Percentiles rank a stretch among this genome's conserved stretches.
Evolutionary conservation across 2,329 filamentous ascomycete genomes (phyloP).

Genomic region (Ceratocystiopsis sp.): DNA sequence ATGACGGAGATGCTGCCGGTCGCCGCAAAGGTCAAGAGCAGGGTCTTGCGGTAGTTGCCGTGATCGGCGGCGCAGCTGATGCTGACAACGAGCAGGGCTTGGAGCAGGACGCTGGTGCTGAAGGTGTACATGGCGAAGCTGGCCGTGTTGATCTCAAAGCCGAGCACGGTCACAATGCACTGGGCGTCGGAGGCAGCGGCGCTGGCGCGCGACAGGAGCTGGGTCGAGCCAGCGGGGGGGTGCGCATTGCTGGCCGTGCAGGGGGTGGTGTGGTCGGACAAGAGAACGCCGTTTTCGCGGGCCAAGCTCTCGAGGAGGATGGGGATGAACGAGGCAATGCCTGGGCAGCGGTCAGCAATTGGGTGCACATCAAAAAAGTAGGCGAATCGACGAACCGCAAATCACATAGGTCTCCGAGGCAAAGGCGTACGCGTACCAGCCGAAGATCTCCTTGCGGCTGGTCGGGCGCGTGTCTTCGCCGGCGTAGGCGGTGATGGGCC

Average conservation of each 20-base stretch:
- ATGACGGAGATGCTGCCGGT: constrained; percentile 70
- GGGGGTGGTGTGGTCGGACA: constrained; percentile 57
- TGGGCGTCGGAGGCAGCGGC: constrained; percentile 37
- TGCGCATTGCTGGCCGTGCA: constrained; percentile 44
- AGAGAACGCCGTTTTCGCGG: constrained; percentile 74
- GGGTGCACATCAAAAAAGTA: no score
- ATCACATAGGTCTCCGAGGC: constrained; percentile 94
- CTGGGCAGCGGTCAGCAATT: neutral
- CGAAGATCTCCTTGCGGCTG: constrained; percentile 68
- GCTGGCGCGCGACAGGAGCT: constrained; percentile 1
- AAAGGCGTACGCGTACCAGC: constrained; percentile 95
- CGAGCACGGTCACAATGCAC: constrained; percentile 70
- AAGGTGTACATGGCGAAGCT: constrained; percentile 98
- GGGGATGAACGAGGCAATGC: constrained; percentile 69
- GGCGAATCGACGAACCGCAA: constrained; percentile 46
- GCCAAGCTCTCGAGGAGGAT: constrained; percentile 90
- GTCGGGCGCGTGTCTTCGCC: constrained; percentile 84
- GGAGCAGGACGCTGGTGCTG: constrained; percentile 74
- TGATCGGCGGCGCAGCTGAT: constrained; percentile 95
- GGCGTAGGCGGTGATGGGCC: constrained; percentile 34
- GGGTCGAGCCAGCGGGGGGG: neutral
- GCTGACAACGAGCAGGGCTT: constrained; percentile 81
- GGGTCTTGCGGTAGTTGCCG: constrained; percentile 75
- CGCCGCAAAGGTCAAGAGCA: constrained; percentile 73
- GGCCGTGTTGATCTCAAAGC: constrained; percentile 80